Base-by-base conservation (phyloP, 371 early-diverging fungal genomes). In the Smittium mucronatum region DNA sequence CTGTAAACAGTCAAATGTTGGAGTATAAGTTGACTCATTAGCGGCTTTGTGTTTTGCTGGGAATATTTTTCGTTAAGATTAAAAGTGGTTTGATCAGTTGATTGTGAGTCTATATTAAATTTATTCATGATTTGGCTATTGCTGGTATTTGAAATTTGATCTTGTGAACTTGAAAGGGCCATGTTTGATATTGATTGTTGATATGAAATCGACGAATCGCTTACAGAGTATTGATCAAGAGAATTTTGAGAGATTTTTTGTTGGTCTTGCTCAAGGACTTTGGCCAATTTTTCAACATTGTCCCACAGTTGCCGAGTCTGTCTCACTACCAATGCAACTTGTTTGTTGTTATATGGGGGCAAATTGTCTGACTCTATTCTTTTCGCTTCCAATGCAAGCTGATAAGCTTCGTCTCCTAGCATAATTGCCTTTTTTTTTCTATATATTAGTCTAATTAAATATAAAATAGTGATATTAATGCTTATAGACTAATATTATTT, bases 371-470 rank as follows among this genome's bases (percentile, higher is more conserved):
- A 72, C 36, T 89, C 85, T 1, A 75, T 77, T 57, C 93, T 86
- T 72, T 90, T 91, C 64, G 89, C 85, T 74, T 95, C 93, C 60
- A 86, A 85, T 1, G 90, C 87, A 34, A 95, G 84, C 72, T 89
- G 87, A 69, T 86, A 85, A 2, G 90, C 88, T 57, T 87, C 84
- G 74, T 92, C 92, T 70, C 87, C 89, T 71, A 87, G 86, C 79
- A 88, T 85, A 57, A n/a, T n/a, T n/a, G n/a, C n/a, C n/a, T n/a
- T n/a, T n/a, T n/a, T n/a, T n/a, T n/a, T n/a, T n/a, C n/a, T n/a
- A n/a, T n/a, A n/a, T n/a, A n/a, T n/a, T n/a, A n/a, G n/a, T n/a
- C n/a, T n/a, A n/a, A n/a, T n/a, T n/a, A n/a, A n/a, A n/a, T n/a
- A n/a, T n/a, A n/a, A n/a, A n/a, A n/a, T n/a, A n/a, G n/a, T n/a